A percentile compares a stretch with the other conserved stretches of the same genome.
phyloP scores from a whole-genome alignment of 345 rosid species.

The Citropsis articulata region DNA sequence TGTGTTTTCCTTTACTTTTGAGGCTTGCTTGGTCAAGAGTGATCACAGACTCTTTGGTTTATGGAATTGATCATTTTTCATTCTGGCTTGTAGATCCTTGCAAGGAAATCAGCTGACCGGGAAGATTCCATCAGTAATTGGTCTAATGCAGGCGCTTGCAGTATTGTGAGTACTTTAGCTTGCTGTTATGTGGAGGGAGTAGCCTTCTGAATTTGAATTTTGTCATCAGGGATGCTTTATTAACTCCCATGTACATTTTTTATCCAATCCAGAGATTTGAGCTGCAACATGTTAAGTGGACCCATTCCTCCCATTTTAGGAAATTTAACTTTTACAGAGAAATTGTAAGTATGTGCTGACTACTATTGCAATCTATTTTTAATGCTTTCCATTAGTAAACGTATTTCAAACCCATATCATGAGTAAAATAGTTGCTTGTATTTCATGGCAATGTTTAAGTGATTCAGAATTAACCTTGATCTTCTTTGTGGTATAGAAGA shows the following conservation, averaged over 20 bases:
- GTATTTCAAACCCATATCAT: not conserved
- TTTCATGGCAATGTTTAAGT: not conserved
- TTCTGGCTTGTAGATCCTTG: slow-evolving; percentile 59
- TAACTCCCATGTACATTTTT: not conserved
- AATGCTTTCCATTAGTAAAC: not conserved
- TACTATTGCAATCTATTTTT: not conserved
- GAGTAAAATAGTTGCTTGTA: not conserved
- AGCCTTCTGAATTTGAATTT: not conserved
- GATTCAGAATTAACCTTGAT: not conserved
- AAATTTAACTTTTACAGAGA: slow-evolving; percentile 84
- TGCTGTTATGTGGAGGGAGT: not conserved
- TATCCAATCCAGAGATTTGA: slow-evolving; percentile 61
- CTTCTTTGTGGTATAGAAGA: not conserved
- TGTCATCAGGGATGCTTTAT: not conserved
- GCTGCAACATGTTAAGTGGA: slow-evolving; percentile 84
- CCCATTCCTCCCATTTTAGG: slow-evolving; percentile 89
- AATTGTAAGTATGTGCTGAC: slow-evolving; percentile 55
- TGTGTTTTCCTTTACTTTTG: slow-evolving; percentile 18
- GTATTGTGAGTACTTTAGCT: slow-evolving; percentile 65
- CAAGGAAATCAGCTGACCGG: slow-evolving; percentile 88
- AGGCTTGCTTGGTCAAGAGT: not conserved
- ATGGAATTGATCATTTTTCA: not conserved
- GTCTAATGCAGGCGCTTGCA: slow-evolving; percentile 99
- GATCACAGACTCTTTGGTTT: not conserved
- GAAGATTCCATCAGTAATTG: slow-evolving; percentile 88